Conservation (phyloP, 129 eudicot species). For the Helichrysum umbraculigerum region DNA sequence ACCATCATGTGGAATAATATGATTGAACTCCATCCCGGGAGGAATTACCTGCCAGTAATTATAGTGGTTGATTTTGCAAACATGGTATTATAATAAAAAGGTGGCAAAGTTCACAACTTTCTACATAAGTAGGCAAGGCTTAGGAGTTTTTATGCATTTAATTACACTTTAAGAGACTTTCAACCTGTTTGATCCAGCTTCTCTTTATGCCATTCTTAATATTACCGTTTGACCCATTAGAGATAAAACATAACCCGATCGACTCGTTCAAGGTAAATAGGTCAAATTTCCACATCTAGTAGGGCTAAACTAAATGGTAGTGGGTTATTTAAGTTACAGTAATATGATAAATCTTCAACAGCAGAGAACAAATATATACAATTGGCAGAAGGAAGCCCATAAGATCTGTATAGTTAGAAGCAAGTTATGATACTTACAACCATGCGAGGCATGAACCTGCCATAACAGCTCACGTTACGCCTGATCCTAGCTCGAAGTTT, state of each 20-base stretch:
- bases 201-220: background rate
- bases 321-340: background rate
- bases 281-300: background rate
- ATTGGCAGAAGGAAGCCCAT: background rate
- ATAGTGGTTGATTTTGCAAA: constrained; percentile 12
- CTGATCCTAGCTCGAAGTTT: constrained; percentile 89
- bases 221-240: background rate
- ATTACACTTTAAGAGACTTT: background rate
- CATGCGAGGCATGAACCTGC: constrained; percentile 99
- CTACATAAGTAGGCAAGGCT: background rate
- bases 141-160: background rate
- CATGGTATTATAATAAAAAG: constrained; percentile 1
- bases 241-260: background rate
- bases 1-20: constrained; percentile 91
- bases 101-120: constrained; percentile 2
- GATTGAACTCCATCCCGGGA: constrained; percentile 99
- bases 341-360: background rate
- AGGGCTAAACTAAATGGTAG: constrained; percentile 3
- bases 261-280: background rate
- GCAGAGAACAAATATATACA: constrained; percentile 3
- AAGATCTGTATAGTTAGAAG: constrained; percentile 5
- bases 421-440: constrained; percentile 59
- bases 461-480: constrained; percentile 97
- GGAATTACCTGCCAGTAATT: constrained; percentile 71
- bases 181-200: background rate